These are phyloP conservation scores for Oryza nivara DNA, from an alignment of 176 grass and related monocot species.

Conservation along the genomic window DNA sequence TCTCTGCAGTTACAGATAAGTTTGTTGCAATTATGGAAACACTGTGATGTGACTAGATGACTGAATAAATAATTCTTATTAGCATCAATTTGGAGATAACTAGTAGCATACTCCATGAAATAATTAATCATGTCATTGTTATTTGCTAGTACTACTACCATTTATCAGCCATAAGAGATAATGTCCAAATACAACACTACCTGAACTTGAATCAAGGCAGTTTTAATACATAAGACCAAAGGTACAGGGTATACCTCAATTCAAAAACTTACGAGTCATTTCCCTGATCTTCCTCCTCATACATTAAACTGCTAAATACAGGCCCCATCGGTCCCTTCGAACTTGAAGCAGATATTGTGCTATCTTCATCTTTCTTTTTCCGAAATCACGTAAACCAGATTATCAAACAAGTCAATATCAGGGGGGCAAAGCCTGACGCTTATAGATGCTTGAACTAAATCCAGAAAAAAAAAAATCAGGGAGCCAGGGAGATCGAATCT, in stretches of 20 bases:
- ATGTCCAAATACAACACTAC: conserved; percentile 7
- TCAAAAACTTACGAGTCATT: conserved; percentile 64
- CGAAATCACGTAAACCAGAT: conserved; percentile 38
- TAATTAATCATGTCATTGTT: conserved; percentile 16
- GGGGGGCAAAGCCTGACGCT: not conserved
- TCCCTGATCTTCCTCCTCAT: conserved; percentile 82
- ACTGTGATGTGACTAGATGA: not conserved
- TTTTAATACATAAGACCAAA: conserved; percentile 2
- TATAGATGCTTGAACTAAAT: not conserved
- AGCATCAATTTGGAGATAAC: not conserved
- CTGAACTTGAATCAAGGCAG: conserved; percentile 25
- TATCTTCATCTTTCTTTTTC: conserved; percentile 62
- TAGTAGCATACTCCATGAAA: not conserved
- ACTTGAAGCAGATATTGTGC: conserved; percentile 54
- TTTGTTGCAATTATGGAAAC: conserved; percentile 14
- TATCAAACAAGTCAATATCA: conserved; percentile 9
- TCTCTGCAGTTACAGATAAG: conserved; percentile 56
- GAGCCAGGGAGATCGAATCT: conserved; percentile 20
- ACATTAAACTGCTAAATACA: conserved; percentile 93
- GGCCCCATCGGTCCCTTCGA: conserved; percentile 89
- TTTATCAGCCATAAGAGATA: conserved; percentile 2
- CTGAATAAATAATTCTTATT: not conserved
- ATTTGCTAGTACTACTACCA: not conserved
- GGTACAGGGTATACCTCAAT: not conserved
- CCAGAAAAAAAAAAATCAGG: not conserved